Base-by-base conservation (phyloP, 2,329 filamentous ascomycete genomes). In the Verticillium tricorpus region DNA sequence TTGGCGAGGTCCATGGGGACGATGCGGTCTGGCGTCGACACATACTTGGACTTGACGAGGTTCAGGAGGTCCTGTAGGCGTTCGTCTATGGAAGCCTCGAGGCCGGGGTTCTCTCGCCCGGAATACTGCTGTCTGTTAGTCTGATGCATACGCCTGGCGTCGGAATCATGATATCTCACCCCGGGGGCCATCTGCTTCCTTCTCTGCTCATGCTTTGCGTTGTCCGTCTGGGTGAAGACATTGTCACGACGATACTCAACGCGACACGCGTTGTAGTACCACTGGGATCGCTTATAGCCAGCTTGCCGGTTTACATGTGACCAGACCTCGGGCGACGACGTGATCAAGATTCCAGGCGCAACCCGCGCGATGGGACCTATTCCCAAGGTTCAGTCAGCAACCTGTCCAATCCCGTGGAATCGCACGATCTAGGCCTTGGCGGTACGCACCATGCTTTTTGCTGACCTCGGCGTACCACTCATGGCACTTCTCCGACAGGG, bases 171-270 rank as follows among this genome's bases (percentile, higher is more conserved):
- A 9, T 45, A 8, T 60, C 75, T 62, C 73, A 82, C 83, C 1
- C 81, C 84, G 1, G 80, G 74, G 3, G 79, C 76, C 75, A 86
- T 80, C 64, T 83, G 80, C 66, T 78, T 79, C 22, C 79, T 73
- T 39, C 80, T 67, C 19, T 66, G 64, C 2, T 76, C 71, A 64
- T 87, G 84, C 52, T 76, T 76, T 5, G 74, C 75, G 52, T 79
- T 80, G 62, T 85, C 74, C 5, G 77, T 77, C 65, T 82, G 76
- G 2, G 76, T 80, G 62, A 87, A 85, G 37, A 86, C 73, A 60
- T 82, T 85, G 66, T 86, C 80, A 5, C 75, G 72, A 0, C 78
- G 77, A 5, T 80, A 76, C 62, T 85, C 80, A 31, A 84, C 74
- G 3, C 79, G 77, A 52, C 78, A 73, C 3, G 76, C 75, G 45